Evolutionary conservation across 2,329 filamentous ascomycete genomes (phyloP).

Genomic region (Colletotrichum australisinense): DNA sequence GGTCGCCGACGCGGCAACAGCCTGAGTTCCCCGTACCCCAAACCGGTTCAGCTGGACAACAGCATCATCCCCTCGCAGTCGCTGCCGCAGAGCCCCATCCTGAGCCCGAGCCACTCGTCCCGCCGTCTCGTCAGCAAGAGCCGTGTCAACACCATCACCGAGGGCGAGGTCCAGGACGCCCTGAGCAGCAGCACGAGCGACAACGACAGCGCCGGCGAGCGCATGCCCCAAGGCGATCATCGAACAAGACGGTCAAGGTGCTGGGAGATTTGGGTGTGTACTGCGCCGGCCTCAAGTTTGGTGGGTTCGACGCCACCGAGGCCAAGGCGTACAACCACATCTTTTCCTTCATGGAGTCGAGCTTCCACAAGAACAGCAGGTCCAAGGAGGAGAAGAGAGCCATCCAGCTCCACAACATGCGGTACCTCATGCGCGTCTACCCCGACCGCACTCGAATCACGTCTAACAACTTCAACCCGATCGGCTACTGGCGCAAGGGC

Average conservation of each 20-base stretch:
- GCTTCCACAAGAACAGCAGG: constrained; percentile 84
- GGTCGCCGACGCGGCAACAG: constrained; percentile 73
- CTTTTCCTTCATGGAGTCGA: constrained; percentile 92
- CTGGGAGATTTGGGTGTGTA: constrained; percentile 89
- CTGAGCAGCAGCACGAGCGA: constrained; percentile 79
- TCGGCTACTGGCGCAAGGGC: constrained; percentile 92
- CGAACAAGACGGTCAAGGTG: constrained; percentile 87
- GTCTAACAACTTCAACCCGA: constrained; percentile 94
- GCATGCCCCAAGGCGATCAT: constrained; percentile 67
- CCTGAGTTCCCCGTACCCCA: constrained; percentile 80
- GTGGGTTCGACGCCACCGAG: constrained; percentile 80
- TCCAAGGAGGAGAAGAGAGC: constrained; percentile 80
- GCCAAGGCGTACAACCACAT: constrained; percentile 94
- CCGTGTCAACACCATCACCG: constrained; percentile 68
- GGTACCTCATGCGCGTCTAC: constrained; percentile 93
- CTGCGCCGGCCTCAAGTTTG: constrained; percentile 81
- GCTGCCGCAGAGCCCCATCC: constrained; percentile 65
- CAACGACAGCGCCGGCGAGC: constrained; percentile 77
- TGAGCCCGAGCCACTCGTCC: constrained; percentile 62
- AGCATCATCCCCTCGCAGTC: constrained; percentile 62
- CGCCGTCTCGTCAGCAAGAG: constrained; percentile 61
- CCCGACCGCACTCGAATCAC: constrained; percentile 84
- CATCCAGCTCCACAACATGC: constrained; percentile 90
- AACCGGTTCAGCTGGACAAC: constrained; percentile 71
- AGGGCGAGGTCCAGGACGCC: constrained; percentile 65